A percentile compares a stretch with the other conserved stretches of the same genome.
These are phyloP conservation scores for Cystobasidium pallidum DNA, from an alignment of 1,284 basidiomycete genomes.

Conservation along the genomic window DNA sequence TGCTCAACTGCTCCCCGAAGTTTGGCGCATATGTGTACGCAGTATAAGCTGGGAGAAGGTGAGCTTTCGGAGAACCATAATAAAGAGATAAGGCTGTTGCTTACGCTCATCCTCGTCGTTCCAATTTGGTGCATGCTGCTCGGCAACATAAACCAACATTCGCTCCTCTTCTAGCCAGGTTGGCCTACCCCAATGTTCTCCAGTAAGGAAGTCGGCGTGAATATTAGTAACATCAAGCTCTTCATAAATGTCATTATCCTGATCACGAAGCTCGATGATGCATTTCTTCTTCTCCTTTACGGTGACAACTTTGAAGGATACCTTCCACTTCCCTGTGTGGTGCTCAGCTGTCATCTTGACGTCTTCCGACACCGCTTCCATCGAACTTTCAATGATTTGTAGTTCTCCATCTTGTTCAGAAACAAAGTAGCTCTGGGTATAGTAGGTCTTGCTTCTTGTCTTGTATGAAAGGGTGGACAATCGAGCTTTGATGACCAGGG, in stretches of 20 bases:
- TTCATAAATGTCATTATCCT: slow-evolving; percentile 57
- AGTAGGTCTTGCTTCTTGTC: not conserved
- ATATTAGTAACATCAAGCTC: slow-evolving; percentile 63
- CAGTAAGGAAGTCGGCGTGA: slow-evolving; percentile 67
- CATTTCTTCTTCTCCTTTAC: slow-evolving; percentile 59
- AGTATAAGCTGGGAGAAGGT: not conserved
- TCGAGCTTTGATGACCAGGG: not conserved
- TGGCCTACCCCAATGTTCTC: slow-evolving; percentile 54
- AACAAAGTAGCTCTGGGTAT: slow-evolving; percentile 10
- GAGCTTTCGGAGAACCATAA: not conserved
- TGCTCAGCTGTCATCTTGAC: slow-evolving; percentile 6
- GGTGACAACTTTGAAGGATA: slow-evolving; percentile 23
- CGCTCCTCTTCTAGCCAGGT: slow-evolving; percentile 35
- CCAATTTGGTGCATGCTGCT: slow-evolving; percentile 44
- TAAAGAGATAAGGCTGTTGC: not conserved
- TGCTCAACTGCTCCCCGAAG: slow-evolving; percentile 49
- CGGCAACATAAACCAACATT: slow-evolving; percentile 49
- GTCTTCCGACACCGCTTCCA: slow-evolving; percentile 12
- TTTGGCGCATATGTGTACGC: slow-evolving; percentile 48
- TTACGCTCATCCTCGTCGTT: slow-evolving; percentile 16
- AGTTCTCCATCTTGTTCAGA: not conserved
- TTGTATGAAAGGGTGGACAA: slow-evolving; percentile 3
- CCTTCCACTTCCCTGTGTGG: not conserved
- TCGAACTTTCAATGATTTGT: not conserved
- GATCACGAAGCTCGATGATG: slow-evolving; percentile 67